Conservation (phyloP, 257 asterid genomes). For the Nemophila menziesii region DNA sequence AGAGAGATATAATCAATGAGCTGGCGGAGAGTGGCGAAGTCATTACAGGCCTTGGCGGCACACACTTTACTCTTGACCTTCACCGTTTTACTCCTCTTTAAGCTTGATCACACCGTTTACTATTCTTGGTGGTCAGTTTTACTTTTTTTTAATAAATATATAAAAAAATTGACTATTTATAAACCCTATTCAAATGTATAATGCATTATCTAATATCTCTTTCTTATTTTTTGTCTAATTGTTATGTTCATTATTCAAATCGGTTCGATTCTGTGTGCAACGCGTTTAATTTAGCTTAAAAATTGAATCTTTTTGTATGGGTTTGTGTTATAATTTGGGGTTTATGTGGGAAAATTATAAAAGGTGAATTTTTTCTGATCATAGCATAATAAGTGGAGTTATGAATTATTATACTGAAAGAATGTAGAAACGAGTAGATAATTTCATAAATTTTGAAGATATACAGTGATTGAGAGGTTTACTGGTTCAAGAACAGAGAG, state of each 20-base stretch:
- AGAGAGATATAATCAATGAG: constrained; percentile 39
- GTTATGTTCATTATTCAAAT: not conserved
- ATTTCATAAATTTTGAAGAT: not conserved
- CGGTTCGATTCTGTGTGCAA: not conserved
- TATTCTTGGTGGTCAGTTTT: constrained; percentile 82
- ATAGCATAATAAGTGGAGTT: not conserved
- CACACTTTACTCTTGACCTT: constrained; percentile 55
- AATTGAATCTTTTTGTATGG: not conserved
- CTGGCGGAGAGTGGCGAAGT: constrained; percentile 88
- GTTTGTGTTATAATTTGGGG: not conserved
- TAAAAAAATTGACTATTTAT: too few species aligned
- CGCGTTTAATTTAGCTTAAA: constrained; percentile 1
- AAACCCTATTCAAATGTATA: not conserved
- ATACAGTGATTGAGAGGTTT: not conserved
- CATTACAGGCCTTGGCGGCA: constrained; percentile 75
- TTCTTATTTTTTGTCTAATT: not conserved
- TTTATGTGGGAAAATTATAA: not conserved
- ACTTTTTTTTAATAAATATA: not conserved
- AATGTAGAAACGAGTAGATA: not conserved
- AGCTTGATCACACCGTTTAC: constrained; percentile 57
- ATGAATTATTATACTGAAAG: too few species aligned
- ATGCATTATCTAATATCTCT: not conserved
- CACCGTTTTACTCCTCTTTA: constrained; percentile 65
- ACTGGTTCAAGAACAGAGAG: too few species aligned
- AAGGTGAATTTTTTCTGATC: not conserved